These are phyloP conservation scores for Saccharomyces hybrid DNA, from an alignment of 1,139 yeast genomes.

Conservation along the genomic window DNA sequence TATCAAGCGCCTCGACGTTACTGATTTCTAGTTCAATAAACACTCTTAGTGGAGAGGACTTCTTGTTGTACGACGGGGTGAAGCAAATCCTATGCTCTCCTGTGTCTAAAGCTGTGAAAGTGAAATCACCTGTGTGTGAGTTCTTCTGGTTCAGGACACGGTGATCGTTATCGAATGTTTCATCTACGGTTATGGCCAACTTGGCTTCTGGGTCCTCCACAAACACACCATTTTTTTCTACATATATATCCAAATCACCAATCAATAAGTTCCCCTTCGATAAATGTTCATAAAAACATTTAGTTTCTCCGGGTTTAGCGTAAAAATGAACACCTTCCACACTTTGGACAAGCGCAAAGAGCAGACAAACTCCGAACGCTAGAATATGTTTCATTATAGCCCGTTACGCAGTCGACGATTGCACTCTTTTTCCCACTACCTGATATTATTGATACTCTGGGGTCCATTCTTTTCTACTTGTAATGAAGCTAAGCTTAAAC, in stretches of 20 bases:
- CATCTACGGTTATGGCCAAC: constrained; percentile 42
- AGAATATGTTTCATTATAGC: background rate
- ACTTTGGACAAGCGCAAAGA: background rate
- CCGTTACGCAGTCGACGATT: background rate
- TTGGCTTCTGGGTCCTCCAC: constrained; percentile 33
- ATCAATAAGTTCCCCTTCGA: constrained; percentile 43
- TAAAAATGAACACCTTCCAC: constrained; percentile 28
- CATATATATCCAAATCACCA: constrained; percentile 37
- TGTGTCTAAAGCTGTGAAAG: constrained; percentile 52
- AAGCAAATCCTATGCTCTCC: constrained; percentile 60
- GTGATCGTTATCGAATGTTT: constrained; percentile 50
- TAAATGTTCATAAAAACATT: constrained; percentile 50
- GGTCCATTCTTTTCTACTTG: no score
- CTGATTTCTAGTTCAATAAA: constrained; percentile 44
- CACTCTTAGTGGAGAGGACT: constrained; percentile 35
- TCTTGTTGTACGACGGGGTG: constrained; percentile 44
- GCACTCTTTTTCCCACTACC: no score
- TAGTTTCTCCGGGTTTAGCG: constrained; percentile 27
- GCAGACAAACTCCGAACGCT: background rate
- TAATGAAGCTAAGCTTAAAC: no score
- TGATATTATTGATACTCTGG: no score
- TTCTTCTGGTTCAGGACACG: constrained; percentile 52
- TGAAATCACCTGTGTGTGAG: constrained; percentile 46
- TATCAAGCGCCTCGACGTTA: constrained; percentile 40
- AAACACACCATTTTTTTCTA: constrained; percentile 32